Conservation (phyloP, 2,329 filamentous ascomycete species). For the Cladophialophora immunda region DNA sequence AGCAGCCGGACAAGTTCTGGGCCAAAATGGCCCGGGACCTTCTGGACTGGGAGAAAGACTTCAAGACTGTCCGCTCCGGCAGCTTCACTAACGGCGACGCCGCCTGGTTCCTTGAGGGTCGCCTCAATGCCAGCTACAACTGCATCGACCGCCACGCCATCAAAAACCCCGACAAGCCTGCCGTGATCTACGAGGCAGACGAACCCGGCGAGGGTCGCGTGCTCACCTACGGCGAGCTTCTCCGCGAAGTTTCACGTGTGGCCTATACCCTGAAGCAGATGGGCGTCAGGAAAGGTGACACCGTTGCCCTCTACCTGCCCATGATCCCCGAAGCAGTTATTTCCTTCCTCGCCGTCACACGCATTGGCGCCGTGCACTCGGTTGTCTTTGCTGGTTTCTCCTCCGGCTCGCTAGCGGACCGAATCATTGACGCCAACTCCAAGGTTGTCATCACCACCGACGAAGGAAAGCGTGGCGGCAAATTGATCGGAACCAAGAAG, state of each 20-base stretch:
- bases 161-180: conserved; percentile 89
- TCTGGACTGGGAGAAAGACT: conserved; percentile 88
- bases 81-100: conserved; percentile 80
- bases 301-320: conserved; percentile 94
- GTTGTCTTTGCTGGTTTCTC: conserved; percentile 99
- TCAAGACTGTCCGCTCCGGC: conserved; percentile 85
- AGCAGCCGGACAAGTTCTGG: conserved; percentile 90
- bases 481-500: conserved; percentile 97
- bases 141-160: conserved; percentile 97
- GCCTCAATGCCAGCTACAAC: conserved; percentile 96
- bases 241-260: conserved; percentile 87
- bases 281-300: conserved; percentile 96
- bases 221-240: conserved; percentile 91
- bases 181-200: conserved; percentile 98
- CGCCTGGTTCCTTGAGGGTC: conserved; percentile 94
- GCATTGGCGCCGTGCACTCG: conserved; percentile 95
- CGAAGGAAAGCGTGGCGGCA: conserved; percentile 97
- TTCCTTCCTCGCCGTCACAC: conserved; percentile 86
- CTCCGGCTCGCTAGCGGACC: conserved; percentile 92
- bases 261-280: conserved; percentile 91
- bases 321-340: conserved; percentile 98
- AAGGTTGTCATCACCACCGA: conserved; percentile 97
- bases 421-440: conserved; percentile 87
- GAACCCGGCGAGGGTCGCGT: conserved; percentile 86
- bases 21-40: conserved; percentile 84